Base-by-base conservation (phyloP, 345 rosid genomes). In the Pelargonium nanum region DNA sequence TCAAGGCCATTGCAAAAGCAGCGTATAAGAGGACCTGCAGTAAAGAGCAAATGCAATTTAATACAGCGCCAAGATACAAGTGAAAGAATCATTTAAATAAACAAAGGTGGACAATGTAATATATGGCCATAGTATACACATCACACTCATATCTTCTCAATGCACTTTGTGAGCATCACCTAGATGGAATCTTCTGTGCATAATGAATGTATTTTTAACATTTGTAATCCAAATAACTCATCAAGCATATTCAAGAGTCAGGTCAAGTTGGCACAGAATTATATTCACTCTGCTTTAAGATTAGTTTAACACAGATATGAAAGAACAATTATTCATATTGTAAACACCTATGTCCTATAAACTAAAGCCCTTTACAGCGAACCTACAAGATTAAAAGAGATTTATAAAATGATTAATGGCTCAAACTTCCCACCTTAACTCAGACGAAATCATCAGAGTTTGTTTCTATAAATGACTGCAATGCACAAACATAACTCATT, bases 1-100 rank as follows among this genome's bases (percentile, higher is more conserved):
- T 79, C 77, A 89, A 64, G 65, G 87, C 65, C 65, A 93, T 74
- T 45, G 69, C 71, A 56, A 82, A 88, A 59, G 80, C 87, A 63
- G 77, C 65, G 71, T 93, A 93, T 72, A 93, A 65, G 68, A 84
- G 81, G 59, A 93, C 94, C 97, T 89, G 95, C 64, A 76, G 68
- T 21, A 61, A 30, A 55, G 34, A 53, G 30, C 51, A 68, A 19
- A 69, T 59, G 12, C 45, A 34, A 4, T 34, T 34, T 34, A 34
- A 34, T 34, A 34, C 45, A 34, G 1, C 13, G 45, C 12, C 45
- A 34, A 9, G 13, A 34, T 34, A 34, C 10, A 5, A 34, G 45
- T 5, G 45, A 34, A 34, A 34, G 12, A 9, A 34, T 3, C 45
- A 34, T 15, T 15, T 1, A 34, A 34, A n/a, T n/a, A 34, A 34